Percentiles rank a stretch among this genome's conserved stretches.
These are phyloP conservation scores for Cyclospora cayetanensis DNA, from an alignment of 169 alveolate genomes.

Conservation along the genomic window DNA sequence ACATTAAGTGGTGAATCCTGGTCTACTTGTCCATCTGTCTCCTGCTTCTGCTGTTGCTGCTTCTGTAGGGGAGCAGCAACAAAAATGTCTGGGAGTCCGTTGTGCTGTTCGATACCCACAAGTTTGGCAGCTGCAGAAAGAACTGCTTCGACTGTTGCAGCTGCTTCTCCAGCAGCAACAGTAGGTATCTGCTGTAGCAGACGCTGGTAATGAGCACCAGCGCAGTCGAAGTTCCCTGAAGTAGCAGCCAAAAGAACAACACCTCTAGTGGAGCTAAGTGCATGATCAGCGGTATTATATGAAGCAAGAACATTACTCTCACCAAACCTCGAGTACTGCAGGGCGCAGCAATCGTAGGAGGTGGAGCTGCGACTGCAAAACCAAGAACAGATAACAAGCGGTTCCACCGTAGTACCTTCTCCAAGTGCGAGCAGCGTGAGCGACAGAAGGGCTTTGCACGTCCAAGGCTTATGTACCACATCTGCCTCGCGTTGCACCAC, in stretches of 20 bases:
- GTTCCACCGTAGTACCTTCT: not conserved
- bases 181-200: conserved; percentile 53
- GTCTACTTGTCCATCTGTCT: not conserved
- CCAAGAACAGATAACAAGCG: not conserved
- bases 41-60: conserved; percentile 34
- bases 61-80: conserved; percentile 30
- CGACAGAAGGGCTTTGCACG: conserved; percentile 35
- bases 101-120: conserved; percentile 41
- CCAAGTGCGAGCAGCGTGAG: conserved; percentile 23
- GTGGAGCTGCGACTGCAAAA: not conserved
- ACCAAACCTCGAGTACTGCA: not conserved
- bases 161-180: conserved; percentile 56
- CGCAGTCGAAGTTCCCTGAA: conserved; percentile 35
- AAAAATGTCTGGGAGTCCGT: conserved; percentile 32
- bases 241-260: not conserved
- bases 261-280: no score
- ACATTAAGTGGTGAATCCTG: not conserved
- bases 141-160: conserved; percentile 55
- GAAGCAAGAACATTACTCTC: not conserved
- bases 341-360: not conserved
- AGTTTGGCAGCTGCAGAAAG: conserved; percentile 29
- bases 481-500: conserved; percentile 59
- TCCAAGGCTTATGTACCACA: conserved; percentile 29
- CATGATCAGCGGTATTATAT: not conserved
- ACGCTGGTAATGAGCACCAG: conserved; percentile 42